Evolutionary conservation across 2,329 filamentous ascomycete species (phyloP).

Genomic region (Trichoderma sp.): DNA sequence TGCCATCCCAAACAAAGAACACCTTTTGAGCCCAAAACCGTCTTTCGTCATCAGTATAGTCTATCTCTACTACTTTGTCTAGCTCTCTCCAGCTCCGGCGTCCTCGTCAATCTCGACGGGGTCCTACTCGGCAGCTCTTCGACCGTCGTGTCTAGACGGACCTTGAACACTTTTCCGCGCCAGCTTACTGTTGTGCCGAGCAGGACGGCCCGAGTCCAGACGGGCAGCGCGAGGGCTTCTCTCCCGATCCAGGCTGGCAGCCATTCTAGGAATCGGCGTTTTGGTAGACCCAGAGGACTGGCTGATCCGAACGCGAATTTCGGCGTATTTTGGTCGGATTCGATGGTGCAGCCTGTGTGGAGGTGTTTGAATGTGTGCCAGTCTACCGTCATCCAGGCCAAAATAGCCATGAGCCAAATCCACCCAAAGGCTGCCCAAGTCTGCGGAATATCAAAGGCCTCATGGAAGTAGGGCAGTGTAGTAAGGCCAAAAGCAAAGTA

Average conservation of each 20-base stretch:
- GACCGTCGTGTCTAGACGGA: conserved; percentile 83
- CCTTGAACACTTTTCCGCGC: conserved; percentile 80
- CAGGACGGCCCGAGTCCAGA: conserved; percentile 88
- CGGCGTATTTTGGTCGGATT: conserved; percentile 72
- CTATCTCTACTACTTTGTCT: conserved; percentile 31
- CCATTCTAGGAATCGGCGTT: conserved; percentile 69
- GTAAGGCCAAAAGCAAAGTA: conserved; percentile 80
- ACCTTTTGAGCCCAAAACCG: neutral
- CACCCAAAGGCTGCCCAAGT: conserved; percentile 68
- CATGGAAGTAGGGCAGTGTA: conserved; percentile 65
- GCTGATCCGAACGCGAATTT: conserved; percentile 62
- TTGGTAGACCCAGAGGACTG: conserved; percentile 40
- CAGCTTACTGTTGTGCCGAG: conserved; percentile 87
- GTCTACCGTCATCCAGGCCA: conserved; percentile 74
- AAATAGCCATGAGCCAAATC: conserved; percentile 67
- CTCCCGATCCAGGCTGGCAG: conserved; percentile 80
- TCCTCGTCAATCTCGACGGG: conserved; percentile 18
- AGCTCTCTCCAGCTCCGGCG: conserved; percentile 28
- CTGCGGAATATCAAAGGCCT: conserved; percentile 53
- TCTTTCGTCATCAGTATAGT: conserved; percentile 26
- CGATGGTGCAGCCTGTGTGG: conserved; percentile 71
- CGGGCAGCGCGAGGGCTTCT: conserved; percentile 78
- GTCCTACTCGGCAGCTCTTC: conserved; percentile 37
- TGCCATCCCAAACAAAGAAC: neutral
- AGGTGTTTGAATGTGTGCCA: conserved; percentile 71